Percentiles rank a stretch among this genome's conserved stretches.
Evolutionary conservation across 2,329 filamentous ascomycete species (phyloP).

Genomic region (Cladosporium sp.): DNA sequence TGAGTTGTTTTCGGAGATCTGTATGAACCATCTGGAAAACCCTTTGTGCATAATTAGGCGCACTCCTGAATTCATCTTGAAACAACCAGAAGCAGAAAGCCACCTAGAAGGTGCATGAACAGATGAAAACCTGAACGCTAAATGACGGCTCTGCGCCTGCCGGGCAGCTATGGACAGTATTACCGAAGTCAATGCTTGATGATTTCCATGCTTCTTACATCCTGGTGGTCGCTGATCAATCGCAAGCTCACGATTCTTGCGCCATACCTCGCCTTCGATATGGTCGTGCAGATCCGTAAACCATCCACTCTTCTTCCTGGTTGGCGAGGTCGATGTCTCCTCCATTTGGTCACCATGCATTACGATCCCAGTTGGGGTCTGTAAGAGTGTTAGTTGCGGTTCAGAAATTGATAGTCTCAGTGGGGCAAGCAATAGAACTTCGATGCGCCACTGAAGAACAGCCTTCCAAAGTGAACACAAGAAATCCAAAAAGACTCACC

Average conservation of each 20-base stretch:
- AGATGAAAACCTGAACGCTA: background rate
- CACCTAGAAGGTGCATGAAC: background rate
- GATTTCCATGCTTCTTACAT: background rate
- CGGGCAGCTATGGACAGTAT: background rate
- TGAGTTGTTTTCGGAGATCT: too few species aligned
- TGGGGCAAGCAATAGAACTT: background rate
- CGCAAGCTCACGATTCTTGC: background rate
- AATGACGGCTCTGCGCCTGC: background rate
- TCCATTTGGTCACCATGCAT: slow-evolving; percentile 65
- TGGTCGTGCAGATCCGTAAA: background rate
- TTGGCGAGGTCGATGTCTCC: slow-evolving; percentile 16
- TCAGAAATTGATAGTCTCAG: background rate
- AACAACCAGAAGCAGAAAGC: background rate
- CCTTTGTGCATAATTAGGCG: too few species aligned
- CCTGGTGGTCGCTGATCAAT: background rate
- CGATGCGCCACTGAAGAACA: background rate
- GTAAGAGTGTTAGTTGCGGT: background rate
- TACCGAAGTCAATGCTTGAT: background rate
- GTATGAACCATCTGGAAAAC: too few species aligned
- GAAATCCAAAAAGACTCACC: slow-evolving; percentile 57
- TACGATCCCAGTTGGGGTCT: slow-evolving; percentile 90
- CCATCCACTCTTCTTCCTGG: slow-evolving; percentile 18
- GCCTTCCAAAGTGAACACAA: background rate
- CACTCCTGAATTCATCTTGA: background rate
- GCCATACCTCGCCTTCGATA: background rate